These are phyloP conservation scores for Gracilaria domingensis DNA, from an alignment of 23 red algal genomes.

Conservation along the genomic window DNA sequence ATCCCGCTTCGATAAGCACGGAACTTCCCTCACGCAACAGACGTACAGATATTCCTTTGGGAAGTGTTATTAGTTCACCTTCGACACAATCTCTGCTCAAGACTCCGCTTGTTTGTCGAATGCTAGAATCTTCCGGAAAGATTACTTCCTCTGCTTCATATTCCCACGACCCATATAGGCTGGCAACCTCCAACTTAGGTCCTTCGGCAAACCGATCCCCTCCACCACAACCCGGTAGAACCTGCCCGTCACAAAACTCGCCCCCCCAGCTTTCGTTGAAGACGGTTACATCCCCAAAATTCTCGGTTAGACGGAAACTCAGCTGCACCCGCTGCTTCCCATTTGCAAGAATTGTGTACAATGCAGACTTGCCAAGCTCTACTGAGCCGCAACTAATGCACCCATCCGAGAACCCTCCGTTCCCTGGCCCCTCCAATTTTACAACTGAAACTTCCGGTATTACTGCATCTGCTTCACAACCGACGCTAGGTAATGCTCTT, in stretches of 20 bases:
- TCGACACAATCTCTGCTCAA: neutral
- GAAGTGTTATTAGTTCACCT: neutral
- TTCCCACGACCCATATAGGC: slow-evolving; percentile 12
- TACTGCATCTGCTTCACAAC: slow-evolving; percentile 81
- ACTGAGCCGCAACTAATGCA: slow-evolving; percentile 24
- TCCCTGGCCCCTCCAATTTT: neutral
- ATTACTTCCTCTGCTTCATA: slow-evolving; percentile 4
- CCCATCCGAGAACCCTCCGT: slow-evolving; percentile 61
- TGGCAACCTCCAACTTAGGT: neutral
- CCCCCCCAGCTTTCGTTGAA: slow-evolving; percentile 55
- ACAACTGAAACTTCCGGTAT: slow-evolving; percentile 40
- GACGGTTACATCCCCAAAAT: slow-evolving; percentile 21
- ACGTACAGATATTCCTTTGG: neutral
- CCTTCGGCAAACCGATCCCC: slow-evolving; percentile 37
- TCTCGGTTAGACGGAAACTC: slow-evolving; percentile 2
- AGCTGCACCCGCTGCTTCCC: slow-evolving; percentile 57
- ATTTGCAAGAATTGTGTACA: neutral
- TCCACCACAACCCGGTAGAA: slow-evolving; percentile 79
- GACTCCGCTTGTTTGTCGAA: neutral
- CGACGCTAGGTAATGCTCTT: slow-evolving; percentile 73
- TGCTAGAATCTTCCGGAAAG: neutral
- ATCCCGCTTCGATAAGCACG: slow-evolving; percentile 17
- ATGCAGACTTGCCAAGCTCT: neutral
- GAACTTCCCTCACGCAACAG: neutral
- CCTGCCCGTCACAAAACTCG: slow-evolving; percentile 37